A percentile compares a stretch with the other conserved stretches of the same genome.
Conservation (phyloP, 2,329 filamentous ascomycete species). For the Drechslerella dactyloides region DNA sequence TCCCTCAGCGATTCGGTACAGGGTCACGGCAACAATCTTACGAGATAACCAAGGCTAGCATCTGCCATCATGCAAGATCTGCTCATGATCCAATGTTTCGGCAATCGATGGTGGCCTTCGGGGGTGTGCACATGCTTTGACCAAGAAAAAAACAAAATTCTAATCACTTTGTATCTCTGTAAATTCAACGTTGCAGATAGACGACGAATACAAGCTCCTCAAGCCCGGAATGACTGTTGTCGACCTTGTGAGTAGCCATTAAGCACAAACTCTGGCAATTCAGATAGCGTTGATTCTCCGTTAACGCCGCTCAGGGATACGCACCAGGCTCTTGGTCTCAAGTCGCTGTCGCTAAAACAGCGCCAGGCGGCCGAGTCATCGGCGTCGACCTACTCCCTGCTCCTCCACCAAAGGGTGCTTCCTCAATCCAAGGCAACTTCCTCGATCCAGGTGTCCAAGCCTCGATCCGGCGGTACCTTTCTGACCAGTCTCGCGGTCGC, state of each 20-base stretch:
- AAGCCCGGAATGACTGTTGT: conserved; percentile 81
- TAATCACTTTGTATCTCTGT: neutral
- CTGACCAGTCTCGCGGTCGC: conserved; percentile 67
- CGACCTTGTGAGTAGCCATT: conserved; percentile 70
- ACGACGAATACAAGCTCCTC: conserved; percentile 77
- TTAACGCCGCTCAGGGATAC: conserved; percentile 65
- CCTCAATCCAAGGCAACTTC: conserved; percentile 93
- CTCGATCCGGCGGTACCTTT: conserved; percentile 67
- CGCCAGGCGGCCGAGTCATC: conserved; percentile 77
- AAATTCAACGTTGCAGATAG: conserved; percentile 64
- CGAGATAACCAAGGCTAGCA: no score
- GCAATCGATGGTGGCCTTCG: no score
- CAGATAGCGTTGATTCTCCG: conserved; percentile 17
- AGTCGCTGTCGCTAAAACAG: conserved; percentile 80
- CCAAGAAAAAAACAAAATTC: no score
- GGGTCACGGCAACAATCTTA: no score
- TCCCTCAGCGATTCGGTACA: no score
- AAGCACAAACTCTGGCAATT: neutral
- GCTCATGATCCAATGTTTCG: no score
- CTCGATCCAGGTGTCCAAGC: conserved; percentile 69
- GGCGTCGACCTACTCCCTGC: conserved; percentile 95
- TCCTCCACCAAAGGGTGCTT: conserved; percentile 87
- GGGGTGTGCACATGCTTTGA: no score
- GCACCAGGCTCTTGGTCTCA: conserved; percentile 74
- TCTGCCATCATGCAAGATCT: neutral